Percentiles rank a stretch among this genome's conserved stretches.
Evolutionary conservation across 805 yeast genomes (phyloP).

Genomic region (Myxozyma geophila): DNA sequence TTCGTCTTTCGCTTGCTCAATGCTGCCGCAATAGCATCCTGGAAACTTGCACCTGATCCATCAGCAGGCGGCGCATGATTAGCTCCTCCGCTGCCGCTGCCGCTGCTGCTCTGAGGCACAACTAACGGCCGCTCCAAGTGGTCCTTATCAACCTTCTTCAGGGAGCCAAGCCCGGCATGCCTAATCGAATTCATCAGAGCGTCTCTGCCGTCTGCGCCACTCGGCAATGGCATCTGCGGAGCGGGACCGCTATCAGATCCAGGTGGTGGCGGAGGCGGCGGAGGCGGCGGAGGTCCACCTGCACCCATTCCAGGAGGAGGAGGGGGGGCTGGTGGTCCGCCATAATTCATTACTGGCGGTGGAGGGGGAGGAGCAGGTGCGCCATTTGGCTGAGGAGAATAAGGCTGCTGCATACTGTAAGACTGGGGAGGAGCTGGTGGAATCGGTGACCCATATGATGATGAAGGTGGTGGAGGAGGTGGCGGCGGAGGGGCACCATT

Average conservation of each 20-base stretch:
- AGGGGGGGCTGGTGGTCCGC: slow-evolving; percentile 33
- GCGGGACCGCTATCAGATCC: slow-evolving; percentile 3
- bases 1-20: slow-evolving; percentile 79
- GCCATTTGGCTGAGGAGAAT: background rate
- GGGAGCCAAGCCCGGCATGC: slow-evolving; percentile 70
- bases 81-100: slow-evolving; percentile 43
- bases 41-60: slow-evolving; percentile 67
- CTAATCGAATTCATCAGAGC: slow-evolving; percentile 87
- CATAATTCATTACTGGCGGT: background rate
- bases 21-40: slow-evolving; percentile 89
- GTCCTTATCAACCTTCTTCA: slow-evolving; percentile 79
- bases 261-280: slow-evolving; percentile 39
- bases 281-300: slow-evolving; percentile 28
- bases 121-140: slow-evolving; percentile 81
- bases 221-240: slow-evolving; percentile 20
- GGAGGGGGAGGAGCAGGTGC: slow-evolving; percentile 33
- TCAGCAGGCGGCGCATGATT: slow-evolving; percentile 50
- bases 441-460: slow-evolving; percentile 12
- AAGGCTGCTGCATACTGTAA: background rate
- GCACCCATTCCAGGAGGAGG: slow-evolving; percentile 29
- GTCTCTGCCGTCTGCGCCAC: slow-evolving; percentile 66
- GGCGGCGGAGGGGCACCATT: slow-evolving; percentile 19
- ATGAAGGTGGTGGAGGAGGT: slow-evolving; percentile 30
- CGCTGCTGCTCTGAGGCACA: slow-evolving; percentile 4
- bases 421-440: slow-evolving; percentile 6